These are phyloP conservation scores for Zasmidium angulare DNA, from an alignment of 2,329 filamentous ascomycete genomes.

Conservation along the genomic window DNA sequence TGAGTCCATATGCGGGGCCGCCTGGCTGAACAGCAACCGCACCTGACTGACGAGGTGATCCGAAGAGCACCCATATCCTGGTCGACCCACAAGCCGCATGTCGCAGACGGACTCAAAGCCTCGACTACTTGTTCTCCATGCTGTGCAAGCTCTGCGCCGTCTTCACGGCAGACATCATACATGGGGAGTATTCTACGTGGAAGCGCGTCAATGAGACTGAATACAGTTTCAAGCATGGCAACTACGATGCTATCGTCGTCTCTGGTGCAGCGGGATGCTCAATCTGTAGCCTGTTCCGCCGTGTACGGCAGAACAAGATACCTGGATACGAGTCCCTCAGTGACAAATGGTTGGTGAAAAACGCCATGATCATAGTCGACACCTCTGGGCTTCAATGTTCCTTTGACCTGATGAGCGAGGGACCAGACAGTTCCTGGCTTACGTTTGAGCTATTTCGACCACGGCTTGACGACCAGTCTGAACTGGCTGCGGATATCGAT, in stretches of 20 bases:
- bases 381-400: not conserved
- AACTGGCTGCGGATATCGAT: not conserved
- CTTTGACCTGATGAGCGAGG: not conserved
- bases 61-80: too few relatives aligned
- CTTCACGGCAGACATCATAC: not conserved
- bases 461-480: not conserved
- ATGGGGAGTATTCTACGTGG: slow-evolving; percentile 2
- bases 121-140: too few relatives aligned
- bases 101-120: too few relatives aligned
- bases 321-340: not conserved
- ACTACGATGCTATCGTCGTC: not conserved
- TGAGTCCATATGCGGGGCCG: too few relatives aligned
- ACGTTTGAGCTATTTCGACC: not conserved
- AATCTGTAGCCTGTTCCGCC: not conserved
- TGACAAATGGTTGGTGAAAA: not conserved
- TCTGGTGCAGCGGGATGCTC: slow-evolving; percentile 2
- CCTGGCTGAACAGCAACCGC: too few relatives aligned
- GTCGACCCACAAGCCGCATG: too few relatives aligned
- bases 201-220: slow-evolving; percentile 1
- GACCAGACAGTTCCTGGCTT: not conserved
- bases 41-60: too few relatives aligned
- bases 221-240: slow-evolving; percentile 5
- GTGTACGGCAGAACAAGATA: not conserved
- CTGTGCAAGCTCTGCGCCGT: slow-evolving; percentile 2
- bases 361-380: not conserved